A percentile compares a stretch with the other conserved stretches of the same genome.
These are phyloP conservation scores for Macaranga tanarius DNA, from an alignment of 441 rosid species.

Conservation along the genomic window DNA sequence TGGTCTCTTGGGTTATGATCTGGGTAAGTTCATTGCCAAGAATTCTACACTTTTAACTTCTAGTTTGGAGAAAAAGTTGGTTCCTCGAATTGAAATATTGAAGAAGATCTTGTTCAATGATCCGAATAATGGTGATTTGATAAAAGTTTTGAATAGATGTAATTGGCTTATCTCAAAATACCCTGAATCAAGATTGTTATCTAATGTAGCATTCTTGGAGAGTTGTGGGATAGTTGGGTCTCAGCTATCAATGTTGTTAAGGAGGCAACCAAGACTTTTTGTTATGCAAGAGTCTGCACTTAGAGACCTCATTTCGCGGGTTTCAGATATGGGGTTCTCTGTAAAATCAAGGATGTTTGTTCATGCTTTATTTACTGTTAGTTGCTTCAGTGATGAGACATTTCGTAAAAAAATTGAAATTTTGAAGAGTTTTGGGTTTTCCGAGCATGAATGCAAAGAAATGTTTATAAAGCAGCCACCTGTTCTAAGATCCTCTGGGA, in stretches of 20 bases:
- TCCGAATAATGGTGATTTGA: slow-evolving; percentile 27
- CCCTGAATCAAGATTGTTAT: slow-evolving; percentile 20
- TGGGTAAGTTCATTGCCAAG: slow-evolving; percentile 31
- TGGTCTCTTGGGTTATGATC: slow-evolving; percentile 34
- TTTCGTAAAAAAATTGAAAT: slow-evolving; percentile 30
- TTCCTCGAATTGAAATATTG: slow-evolving; percentile 34
- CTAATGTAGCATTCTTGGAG: slow-evolving; percentile 32
- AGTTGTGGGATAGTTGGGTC: slow-evolving; percentile 42
- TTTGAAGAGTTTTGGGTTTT: slow-evolving; percentile 33
- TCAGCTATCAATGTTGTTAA: slow-evolving; percentile 35
- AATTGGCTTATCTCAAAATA: slow-evolving; percentile 22
- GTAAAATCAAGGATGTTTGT: slow-evolving; percentile 43
- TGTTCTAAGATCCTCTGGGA: slow-evolving; percentile 30
- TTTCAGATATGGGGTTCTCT: slow-evolving; percentile 36
- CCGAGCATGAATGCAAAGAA: slow-evolving; percentile 22
- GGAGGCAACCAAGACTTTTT: slow-evolving; percentile 39
- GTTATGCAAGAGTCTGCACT: slow-evolving; percentile 20
- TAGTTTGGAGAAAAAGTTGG: slow-evolving; percentile 37
- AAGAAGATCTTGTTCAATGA: slow-evolving; percentile 28
- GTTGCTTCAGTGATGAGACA: slow-evolving; percentile 31
- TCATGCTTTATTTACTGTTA: slow-evolving; percentile 29
- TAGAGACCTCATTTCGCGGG: slow-evolving; percentile 21
- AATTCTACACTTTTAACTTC: slow-evolving; percentile 20
- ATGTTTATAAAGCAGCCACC: slow-evolving; percentile 35
- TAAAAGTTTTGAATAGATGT: slow-evolving; percentile 28